Evolutionary conservation across 116 monocot genomes (phyloP).

Genomic region (Papilionanthe hybrid): DNA sequence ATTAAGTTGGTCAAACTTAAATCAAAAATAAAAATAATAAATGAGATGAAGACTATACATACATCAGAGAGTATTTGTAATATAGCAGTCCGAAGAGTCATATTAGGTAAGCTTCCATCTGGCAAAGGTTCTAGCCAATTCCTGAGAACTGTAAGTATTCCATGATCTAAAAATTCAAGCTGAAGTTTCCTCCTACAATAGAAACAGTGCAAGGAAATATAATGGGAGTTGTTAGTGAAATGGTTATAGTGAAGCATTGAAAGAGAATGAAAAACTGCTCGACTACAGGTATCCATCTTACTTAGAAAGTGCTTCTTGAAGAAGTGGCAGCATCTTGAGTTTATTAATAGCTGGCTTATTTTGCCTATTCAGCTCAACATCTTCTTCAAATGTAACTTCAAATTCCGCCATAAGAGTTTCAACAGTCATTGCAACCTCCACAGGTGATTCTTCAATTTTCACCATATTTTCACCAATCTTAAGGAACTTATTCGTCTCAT

Average conservation of each 20-base stretch:
- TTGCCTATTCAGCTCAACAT: constrained; percentile 96
- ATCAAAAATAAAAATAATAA: neutral
- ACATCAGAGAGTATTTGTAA: constrained; percentile 88
- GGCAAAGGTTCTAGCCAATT: constrained; percentile 98
- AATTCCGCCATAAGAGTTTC: constrained; percentile 87
- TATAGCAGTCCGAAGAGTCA: constrained; percentile 85
- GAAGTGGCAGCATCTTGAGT: constrained; percentile 81
- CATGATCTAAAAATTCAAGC: constrained; percentile 95
- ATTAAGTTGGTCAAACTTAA: neutral
- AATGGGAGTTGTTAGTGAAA: too few species aligned
- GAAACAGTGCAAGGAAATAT: neutral
- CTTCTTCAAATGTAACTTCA: constrained; percentile 97
- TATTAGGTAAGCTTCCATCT: constrained; percentile 98
- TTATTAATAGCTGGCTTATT: constrained; percentile 95
- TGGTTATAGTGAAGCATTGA: neutral
- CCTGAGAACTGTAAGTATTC: constrained; percentile 77
- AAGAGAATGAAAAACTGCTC: neutral
- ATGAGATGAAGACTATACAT: constrained; percentile 7
- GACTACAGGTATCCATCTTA: neutral
- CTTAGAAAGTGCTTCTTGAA: too few species aligned
- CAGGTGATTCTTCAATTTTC: constrained; percentile 77
- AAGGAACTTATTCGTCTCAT: constrained; percentile 66
- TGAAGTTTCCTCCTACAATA: constrained; percentile 76
- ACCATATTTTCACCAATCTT: constrained; percentile 89
- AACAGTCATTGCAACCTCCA: constrained; percentile 75